phyloP scores from a whole-genome alignment of 441 rosid genomes.

The Mallotus japonicus region DNA sequence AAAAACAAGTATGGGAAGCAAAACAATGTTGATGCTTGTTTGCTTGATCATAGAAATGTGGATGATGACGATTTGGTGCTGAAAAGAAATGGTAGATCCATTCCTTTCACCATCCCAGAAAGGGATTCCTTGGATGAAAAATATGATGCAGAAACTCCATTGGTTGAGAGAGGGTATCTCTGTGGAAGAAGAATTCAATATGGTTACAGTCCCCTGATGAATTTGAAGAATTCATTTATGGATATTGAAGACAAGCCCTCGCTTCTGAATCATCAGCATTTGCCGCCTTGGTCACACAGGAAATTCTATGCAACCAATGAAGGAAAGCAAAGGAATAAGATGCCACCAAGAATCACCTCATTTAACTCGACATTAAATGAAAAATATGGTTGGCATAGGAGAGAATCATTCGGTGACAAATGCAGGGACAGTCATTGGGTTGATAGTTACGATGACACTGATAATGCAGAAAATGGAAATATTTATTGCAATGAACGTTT shows the following conservation, averaged over 20 bases:
- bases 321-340: constrained; percentile 31
- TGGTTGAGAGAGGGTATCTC: constrained; percentile 33
- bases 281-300: constrained; percentile 25
- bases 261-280: constrained; percentile 24
- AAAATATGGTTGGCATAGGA: constrained; percentile 26
- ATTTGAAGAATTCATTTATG: constrained; percentile 34
- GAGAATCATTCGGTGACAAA: constrained; percentile 26
- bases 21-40: constrained; percentile 27
- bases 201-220: constrained; percentile 25
- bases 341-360: constrained; percentile 24
- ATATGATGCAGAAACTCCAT: constrained; percentile 30
- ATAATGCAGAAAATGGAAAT: constrained; percentile 26
- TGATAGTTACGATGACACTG: constrained; percentile 19
- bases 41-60: constrained; percentile 27
- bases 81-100: constrained; percentile 24
- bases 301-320: constrained; percentile 28
- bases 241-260: constrained; percentile 33
- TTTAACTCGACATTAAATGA: constrained; percentile 26
- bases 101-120: constrained; percentile 29
- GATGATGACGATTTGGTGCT: constrained; percentile 31
- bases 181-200: constrained; percentile 35
- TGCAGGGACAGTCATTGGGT: constrained; percentile 28
- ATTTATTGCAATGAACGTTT: constrained; percentile 24
- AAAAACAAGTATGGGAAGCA: constrained; percentile 6
- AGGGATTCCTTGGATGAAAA: constrained; percentile 29